A percentile compares a stretch with the other conserved stretches of the same genome.
phyloP scores from a whole-genome alignment of 345 rosid species.

The Corchorus capsularis region DNA sequence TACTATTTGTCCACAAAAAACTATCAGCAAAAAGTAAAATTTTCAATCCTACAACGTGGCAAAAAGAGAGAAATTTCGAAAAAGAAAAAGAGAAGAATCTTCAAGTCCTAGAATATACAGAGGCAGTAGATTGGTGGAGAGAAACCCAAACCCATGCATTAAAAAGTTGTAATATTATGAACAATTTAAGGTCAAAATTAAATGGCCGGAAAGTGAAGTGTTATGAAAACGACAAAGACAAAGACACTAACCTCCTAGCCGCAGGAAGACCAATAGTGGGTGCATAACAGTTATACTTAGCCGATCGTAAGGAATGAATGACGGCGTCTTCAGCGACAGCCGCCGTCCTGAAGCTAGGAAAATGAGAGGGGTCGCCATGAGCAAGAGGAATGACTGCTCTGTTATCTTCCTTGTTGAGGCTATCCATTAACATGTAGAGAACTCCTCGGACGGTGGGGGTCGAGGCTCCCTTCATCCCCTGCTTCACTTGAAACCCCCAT shows the following conservation, averaged over 20 bases:
- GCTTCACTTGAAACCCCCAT: slow-evolving; percentile 30
- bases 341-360: slow-evolving; percentile 57
- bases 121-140: too few species aligned
- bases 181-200: too few species aligned
- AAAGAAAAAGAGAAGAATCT: too few species aligned
- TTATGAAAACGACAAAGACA: too few species aligned
- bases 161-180: too few species aligned
- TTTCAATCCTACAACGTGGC: too few species aligned
- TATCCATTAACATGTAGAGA: slow-evolving; percentile 37
- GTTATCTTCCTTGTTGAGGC: slow-evolving; percentile 40
- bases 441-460: slow-evolving; percentile 39
- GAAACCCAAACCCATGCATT: too few species aligned
- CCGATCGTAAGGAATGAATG: slow-evolving; percentile 51
- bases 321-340: slow-evolving; percentile 60
- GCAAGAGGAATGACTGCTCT: slow-evolving; percentile 52
- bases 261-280: slow-evolving; percentile 55
- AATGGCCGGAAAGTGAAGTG: too few species aligned
- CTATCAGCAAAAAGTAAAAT: too few species aligned
- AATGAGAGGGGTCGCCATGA: slow-evolving; percentile 76
- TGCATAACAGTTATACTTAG: slow-evolving; percentile 47
- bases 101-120: too few species aligned
- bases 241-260: slow-evolving; percentile 49
- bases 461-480: background rate
- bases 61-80: too few species aligned
- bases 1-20: too few species aligned